phyloP scores from a whole-genome alignment of 768 basidiomycete genomes.

The Cubamyces sp. region DNA sequence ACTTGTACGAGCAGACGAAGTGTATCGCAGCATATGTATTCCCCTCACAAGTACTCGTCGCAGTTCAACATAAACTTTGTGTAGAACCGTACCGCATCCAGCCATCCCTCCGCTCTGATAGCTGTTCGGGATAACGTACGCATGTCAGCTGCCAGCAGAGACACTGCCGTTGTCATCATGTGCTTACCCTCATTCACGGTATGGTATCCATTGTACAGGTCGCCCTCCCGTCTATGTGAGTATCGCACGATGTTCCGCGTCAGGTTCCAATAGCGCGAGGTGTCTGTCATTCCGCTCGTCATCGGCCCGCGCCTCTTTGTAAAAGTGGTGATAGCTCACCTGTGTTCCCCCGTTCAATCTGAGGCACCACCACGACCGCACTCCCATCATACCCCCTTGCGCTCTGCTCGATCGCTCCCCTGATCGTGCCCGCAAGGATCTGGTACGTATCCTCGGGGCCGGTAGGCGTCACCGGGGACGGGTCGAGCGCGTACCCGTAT shows the following conservation, averaged over 20 bases:
- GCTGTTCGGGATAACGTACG: slow-evolving; percentile 38
- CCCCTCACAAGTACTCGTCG: slow-evolving; percentile 47
- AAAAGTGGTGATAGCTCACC: slow-evolving; percentile 15
- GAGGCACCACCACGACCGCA: slow-evolving; percentile 27
- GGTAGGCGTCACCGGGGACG: slow-evolving; percentile 63
- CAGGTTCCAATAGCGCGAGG: slow-evolving; percentile 48
- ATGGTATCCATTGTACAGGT: slow-evolving; percentile 46
- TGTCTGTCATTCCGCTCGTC: slow-evolving; percentile 36
- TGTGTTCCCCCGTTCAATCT: slow-evolving; percentile 29
- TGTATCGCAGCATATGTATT: not conserved
- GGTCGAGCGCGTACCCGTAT: slow-evolving; percentile 56
- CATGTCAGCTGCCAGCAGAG: not conserved
- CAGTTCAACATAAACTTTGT: slow-evolving; percentile 66
- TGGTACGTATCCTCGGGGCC: slow-evolving; percentile 33
- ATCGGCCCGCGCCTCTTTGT: not conserved
- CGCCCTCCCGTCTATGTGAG: slow-evolving; percentile 30
- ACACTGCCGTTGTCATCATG: not conserved
- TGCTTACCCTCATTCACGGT: slow-evolving; percentile 72
- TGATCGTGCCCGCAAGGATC: slow-evolving; percentile 41
- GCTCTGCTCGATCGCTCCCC: slow-evolving; percentile 18
- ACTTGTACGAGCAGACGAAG: no score
- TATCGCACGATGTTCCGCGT: slow-evolving; percentile 73
- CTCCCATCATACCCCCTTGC: slow-evolving; percentile 19
- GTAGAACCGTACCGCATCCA: slow-evolving; percentile 72
- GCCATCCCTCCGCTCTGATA: slow-evolving; percentile 50